phyloP scores from a whole-genome alignment of 306 rosid species.

The Citrullus amarus region DNA sequence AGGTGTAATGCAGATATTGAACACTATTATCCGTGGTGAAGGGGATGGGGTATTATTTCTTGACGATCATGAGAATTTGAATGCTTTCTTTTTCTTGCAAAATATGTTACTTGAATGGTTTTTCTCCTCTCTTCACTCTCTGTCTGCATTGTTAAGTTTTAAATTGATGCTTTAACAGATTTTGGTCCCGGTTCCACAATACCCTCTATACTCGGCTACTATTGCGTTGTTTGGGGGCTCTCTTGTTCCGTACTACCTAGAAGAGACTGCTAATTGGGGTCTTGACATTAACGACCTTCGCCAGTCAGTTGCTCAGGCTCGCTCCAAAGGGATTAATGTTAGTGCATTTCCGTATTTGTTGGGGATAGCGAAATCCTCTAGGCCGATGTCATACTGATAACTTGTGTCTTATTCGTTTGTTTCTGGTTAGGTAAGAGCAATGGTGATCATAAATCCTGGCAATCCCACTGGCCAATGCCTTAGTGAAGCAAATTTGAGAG shows the following conservation, averaged over 20 bases:
- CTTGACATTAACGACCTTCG: slow-evolving; percentile 70
- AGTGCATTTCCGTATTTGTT: slow-evolving; percentile 23
- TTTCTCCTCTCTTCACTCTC: slow-evolving; percentile 2
- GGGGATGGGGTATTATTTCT: slow-evolving; percentile 74
- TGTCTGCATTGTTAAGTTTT: not conserved
- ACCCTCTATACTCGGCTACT: slow-evolving; percentile 96
- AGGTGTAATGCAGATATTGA: slow-evolving; percentile 95
- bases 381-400: not conserved
- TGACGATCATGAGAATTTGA: not conserved
- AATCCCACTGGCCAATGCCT: slow-evolving; percentile 98
- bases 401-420: slow-evolving; percentile 7
- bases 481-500: slow-evolving; percentile 70
- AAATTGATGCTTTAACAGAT: slow-evolving; percentile 30
- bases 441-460: slow-evolving; percentile 99
- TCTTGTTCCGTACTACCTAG: slow-evolving; percentile 97
- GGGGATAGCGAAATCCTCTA: not conserved
- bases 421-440: slow-evolving; percentile 74
- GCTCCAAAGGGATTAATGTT: slow-evolving; percentile 72
- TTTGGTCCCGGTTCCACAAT: slow-evolving; percentile 99
- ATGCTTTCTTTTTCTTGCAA: not conserved
- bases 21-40: slow-evolving; percentile 65
- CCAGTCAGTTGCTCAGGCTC: slow-evolving; percentile 59
- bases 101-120: not conserved
- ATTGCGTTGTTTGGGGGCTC: slow-evolving; percentile 79
- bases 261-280: slow-evolving; percentile 98